Conservation (phyloP, 192 early-diverging fungal species). For the Podila epigama region DNA sequence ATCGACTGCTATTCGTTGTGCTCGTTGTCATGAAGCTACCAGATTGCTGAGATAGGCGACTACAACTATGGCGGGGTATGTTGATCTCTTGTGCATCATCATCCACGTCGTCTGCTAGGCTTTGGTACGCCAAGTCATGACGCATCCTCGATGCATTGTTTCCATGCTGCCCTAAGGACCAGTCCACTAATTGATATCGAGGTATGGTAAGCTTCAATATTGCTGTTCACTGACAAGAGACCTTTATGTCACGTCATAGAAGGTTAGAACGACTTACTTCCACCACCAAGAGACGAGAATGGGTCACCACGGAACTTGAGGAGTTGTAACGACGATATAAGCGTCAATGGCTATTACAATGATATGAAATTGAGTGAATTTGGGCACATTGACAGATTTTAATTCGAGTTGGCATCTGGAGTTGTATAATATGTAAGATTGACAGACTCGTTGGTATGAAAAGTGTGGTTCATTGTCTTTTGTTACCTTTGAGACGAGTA, state of each 20-base stretch:
- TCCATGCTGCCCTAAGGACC: slow-evolving; percentile 17
- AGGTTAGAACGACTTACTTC: slow-evolving; percentile 15
- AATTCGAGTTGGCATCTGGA: neutral
- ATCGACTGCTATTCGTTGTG: slow-evolving; percentile 19
- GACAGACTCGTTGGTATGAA: no score
- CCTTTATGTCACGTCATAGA: neutral
- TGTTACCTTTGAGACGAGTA: slow-evolving; percentile 48
- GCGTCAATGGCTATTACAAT: slow-evolving; percentile 50
- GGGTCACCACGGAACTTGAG: slow-evolving; percentile 58
- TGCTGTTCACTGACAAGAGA: neutral
- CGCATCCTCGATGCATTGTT: slow-evolving; percentile 10
- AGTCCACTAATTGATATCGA: neutral
- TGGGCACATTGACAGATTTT: neutral
- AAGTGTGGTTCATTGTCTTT: no score
- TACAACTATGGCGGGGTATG: slow-evolving; percentile 31
- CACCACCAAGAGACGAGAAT: slow-evolving; percentile 43
- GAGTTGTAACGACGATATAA: slow-evolving; percentile 54
- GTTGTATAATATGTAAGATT: neutral
- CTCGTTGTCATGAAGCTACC: slow-evolving; percentile 27
- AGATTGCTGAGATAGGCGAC: slow-evolving; percentile 34
- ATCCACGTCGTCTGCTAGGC: slow-evolving; percentile 30
- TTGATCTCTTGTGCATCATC: slow-evolving; percentile 43
- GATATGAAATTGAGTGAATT: neutral
- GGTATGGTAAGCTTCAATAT: neutral
- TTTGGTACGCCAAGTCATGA: slow-evolving; percentile 13